phyloP scores from a whole-genome alignment of 805 yeast species.

The Wickerhamia fluorescens region DNA sequence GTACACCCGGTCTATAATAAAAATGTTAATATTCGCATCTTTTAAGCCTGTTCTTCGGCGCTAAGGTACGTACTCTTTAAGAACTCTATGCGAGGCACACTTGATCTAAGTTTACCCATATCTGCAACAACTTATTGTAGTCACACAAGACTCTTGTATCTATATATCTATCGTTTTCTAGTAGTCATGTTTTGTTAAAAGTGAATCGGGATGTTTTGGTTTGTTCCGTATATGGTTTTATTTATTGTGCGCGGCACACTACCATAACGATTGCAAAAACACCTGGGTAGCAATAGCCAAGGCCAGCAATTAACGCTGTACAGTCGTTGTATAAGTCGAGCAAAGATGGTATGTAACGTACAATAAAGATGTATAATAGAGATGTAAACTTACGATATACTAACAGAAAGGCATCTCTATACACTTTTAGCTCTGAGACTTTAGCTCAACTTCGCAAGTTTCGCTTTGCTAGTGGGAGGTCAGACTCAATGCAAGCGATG shows the following conservation, averaged over 20 bases:
- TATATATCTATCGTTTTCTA: constrained; percentile 2
- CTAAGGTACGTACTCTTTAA: constrained; percentile 36
- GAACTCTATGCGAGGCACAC: constrained; percentile 36
- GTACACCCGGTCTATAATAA: constrained; percentile 54
- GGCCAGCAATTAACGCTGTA: too few relatives aligned
- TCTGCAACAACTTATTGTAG: too few relatives aligned
- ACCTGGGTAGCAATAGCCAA: not conserved
- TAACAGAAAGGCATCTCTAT: constrained; percentile 35
- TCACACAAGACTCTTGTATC: not conserved
- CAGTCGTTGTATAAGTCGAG: not conserved
- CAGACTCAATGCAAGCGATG: constrained; percentile 52
- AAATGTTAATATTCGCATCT: too few relatives aligned
- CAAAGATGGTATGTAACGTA: not conserved
- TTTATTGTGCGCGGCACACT: not conserved
- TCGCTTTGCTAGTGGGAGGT: constrained; percentile 64
- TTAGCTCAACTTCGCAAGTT: constrained; percentile 57
- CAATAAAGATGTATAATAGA: not conserved
- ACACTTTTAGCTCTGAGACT: constrained; percentile 58
- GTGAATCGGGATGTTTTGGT: constrained; percentile 5
- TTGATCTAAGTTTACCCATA: too few relatives aligned
- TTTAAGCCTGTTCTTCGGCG: too few relatives aligned
- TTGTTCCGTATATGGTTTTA: too few relatives aligned
- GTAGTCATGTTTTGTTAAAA: too few relatives aligned
- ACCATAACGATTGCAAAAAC: not conserved
- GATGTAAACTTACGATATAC: not conserved